Evolutionary conservation across 2,329 filamentous ascomycete species (phyloP), one percentile per base, ranked within the genome.

Genomic region (Coniosporium tulheliwenetii): DNA sequence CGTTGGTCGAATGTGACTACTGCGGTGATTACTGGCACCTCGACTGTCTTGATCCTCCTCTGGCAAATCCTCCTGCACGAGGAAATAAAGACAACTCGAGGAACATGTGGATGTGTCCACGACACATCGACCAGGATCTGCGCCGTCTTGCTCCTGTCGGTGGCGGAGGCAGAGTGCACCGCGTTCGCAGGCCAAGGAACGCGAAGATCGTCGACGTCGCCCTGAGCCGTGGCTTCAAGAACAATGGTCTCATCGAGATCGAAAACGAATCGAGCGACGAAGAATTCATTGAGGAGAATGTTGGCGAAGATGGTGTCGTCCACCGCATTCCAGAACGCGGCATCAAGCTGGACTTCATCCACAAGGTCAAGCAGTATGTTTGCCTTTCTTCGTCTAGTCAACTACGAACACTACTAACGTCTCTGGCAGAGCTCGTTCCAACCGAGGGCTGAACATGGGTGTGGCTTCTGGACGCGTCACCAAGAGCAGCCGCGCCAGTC

Each of bases 1-100:
- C 80, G 48, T 86, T 96, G 51, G 81, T 95, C 49, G 77, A 81
- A 37, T 98, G 89, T 65, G 86, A 86, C 59, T 75, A 73, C 52
- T 98, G 89, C 61, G 69, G 75, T 10, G 71, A 85, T 30, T 73
- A 79, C 54, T 98, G 87, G 82, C 91, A 98, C 63, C 68, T 94
- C 39, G 89, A 96, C 60, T 98, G 91, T 61, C 66, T 93, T 12
- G 79, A 93, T 54, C 84, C 85, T 26, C 87, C 89, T 30, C 64
- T 87, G 53, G 77, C 86, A 30, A 77, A 82, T 41, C 82, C 85
- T 33, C 87, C 87, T 9, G 71, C 77, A 41, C 63, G 66, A 43
- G 58, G 56, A 46, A 42, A 56, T 47, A 55, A 70, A 39, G 66
- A 67, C 48, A 66, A 67, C 39, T 69, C 80, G 39, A 77, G 79